Conservation (phyloP, 2,329 filamentous ascomycete genomes). For the Coleophoma eucalyptorum region DNA sequence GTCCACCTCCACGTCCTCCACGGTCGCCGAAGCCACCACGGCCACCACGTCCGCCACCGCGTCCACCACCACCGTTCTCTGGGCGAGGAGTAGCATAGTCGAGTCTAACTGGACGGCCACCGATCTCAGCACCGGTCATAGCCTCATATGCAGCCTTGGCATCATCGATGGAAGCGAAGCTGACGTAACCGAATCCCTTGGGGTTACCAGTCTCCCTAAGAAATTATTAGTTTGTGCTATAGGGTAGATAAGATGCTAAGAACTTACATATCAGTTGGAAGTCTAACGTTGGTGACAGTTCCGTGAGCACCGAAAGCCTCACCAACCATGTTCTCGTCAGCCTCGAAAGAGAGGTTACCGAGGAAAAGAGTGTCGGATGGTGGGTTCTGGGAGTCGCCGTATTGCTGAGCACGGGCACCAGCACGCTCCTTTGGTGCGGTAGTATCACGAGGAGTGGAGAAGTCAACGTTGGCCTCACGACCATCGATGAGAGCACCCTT, state of each 20-base stretch:
- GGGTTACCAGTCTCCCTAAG: conserved; percentile 55
- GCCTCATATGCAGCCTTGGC: conserved; percentile 59
- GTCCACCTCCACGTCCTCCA: conserved; percentile 35
- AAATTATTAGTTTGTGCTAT: conserved; percentile 19
- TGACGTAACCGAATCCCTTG: conserved; percentile 74
- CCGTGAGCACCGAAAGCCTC: conserved; percentile 63
- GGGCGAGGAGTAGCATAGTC: conserved; percentile 63
- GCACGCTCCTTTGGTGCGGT: conserved; percentile 43
- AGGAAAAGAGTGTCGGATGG: conserved; percentile 68
- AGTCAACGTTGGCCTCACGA: conserved; percentile 67
- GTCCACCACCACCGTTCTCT: conserved; percentile 40
- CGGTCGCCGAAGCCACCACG: conserved; percentile 32
- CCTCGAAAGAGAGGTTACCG: conserved; percentile 69
- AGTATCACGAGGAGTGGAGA: conserved; percentile 56
- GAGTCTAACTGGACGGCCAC: conserved; percentile 61
- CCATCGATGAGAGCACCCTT: conserved; percentile 62
- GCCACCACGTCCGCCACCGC: conserved; percentile 33
- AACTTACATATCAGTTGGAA: conserved; percentile 60
- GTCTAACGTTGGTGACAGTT: conserved; percentile 60
- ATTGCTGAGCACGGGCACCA: conserved; percentile 46
- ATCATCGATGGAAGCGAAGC: conserved; percentile 64
- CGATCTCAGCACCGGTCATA: conserved; percentile 60
- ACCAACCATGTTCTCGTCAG: conserved; percentile 58
- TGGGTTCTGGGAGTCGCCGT: conserved; percentile 60
- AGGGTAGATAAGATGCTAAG: background rate